Evolutionary conservation across 306 rosid species (phyloP).

Genomic region (Pterocarpus santalinus): DNA sequence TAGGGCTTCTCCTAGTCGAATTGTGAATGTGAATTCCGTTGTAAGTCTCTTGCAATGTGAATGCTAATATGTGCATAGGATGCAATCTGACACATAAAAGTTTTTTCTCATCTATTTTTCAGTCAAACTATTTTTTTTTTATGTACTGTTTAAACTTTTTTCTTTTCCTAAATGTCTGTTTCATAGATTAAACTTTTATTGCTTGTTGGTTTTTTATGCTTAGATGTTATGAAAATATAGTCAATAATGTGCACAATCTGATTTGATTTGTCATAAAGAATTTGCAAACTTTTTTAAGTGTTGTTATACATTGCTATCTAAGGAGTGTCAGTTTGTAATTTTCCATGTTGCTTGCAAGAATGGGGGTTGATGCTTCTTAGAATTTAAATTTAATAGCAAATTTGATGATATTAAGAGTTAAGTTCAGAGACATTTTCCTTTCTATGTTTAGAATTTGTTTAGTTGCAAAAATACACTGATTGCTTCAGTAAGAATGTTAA

Average conservation of each 20-base stretch:
- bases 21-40: slow-evolving; percentile 83
- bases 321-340: slow-evolving; percentile 13
- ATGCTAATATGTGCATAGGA: slow-evolving; percentile 6
- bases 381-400: slow-evolving; percentile 3
- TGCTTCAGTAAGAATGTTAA: background rate
- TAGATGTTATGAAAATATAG: slow-evolving; percentile 17
- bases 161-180: slow-evolving; percentile 23
- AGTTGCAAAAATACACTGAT: background rate
- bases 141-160: background rate
- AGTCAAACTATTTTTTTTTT: background rate
- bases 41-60: slow-evolving; percentile 66
- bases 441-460: slow-evolving; percentile 17
- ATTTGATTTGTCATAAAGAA: slow-evolving; percentile 1
- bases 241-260: slow-evolving; percentile 8
- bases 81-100: background rate
- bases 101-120: background rate
- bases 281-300: background rate
- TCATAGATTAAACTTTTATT: slow-evolving; percentile 15
- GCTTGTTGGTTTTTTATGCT: slow-evolving; percentile 5
- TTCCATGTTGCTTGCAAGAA: background rate
- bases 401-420: slow-evolving; percentile 19
- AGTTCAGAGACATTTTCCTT: slow-evolving; percentile 3
- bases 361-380: slow-evolving; percentile 12
- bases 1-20: slow-evolving; percentile 95
- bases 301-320: background rate